These are phyloP conservation scores for Nannochloropsis gaditana DNA, from an alignment of 108 stramenopile species.

Conservation along the genomic window DNA sequence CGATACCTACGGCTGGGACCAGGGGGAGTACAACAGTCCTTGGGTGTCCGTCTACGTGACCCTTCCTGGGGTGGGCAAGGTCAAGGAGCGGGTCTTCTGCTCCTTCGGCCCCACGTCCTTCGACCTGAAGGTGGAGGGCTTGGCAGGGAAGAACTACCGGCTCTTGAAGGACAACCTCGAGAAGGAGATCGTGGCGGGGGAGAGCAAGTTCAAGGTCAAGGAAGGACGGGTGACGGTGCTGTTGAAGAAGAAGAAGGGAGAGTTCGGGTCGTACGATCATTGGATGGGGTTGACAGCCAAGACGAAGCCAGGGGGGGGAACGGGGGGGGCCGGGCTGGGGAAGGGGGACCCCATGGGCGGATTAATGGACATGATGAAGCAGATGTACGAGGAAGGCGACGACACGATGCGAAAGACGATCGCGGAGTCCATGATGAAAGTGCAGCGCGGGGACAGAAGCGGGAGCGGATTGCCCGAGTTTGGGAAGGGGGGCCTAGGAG, in stretches of 20 bases:
- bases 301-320: conserved; percentile 55
- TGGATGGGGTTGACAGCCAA: conserved; percentile 77
- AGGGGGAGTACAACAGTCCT: conserved; percentile 53
- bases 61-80: conserved; percentile 51
- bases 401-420: conserved; percentile 90
- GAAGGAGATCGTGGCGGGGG: conserved; percentile 75
- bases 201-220: conserved; percentile 72
- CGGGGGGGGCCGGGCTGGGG: conserved; percentile 26
- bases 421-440: conserved; percentile 88
- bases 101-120: conserved; percentile 40
- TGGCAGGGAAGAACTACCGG: conserved; percentile 76
- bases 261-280: conserved; percentile 69
- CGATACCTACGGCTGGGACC: conserved; percentile 52
- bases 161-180: conserved; percentile 80
- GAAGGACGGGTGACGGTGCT: conserved; percentile 81
- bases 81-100: conserved; percentile 49
- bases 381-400: conserved; percentile 92
- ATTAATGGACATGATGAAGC: conserved; percentile 94
- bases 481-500: neutral
- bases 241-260: conserved; percentile 69
- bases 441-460: conserved; percentile 43
- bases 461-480: neutral
- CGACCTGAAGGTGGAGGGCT: conserved; percentile 59
- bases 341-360: conserved; percentile 62
- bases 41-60: conserved; percentile 55